A percentile compares a stretch with the other conserved stretches of the same genome.
Conservation (phyloP, 23 red algal species). For the Gracilariopsis chorda region DNA sequence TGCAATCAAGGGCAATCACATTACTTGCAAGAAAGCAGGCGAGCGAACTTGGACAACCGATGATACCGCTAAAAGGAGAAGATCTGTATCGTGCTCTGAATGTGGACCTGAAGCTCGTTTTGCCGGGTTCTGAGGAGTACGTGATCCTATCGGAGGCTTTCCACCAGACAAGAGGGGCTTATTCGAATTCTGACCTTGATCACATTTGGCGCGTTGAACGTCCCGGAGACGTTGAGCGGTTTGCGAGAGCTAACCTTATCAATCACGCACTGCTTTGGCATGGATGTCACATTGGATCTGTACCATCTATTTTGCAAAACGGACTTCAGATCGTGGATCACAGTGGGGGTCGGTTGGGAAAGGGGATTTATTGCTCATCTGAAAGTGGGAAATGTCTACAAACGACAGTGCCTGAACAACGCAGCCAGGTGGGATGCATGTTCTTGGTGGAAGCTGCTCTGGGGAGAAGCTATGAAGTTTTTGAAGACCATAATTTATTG, state of each 20-base stretch:
- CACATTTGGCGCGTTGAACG: constrained; percentile 64
- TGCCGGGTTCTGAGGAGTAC: constrained; percentile 18
- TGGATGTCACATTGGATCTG: constrained; percentile 60
- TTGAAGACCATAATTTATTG: constrained; percentile 8
- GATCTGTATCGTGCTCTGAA: constrained; percentile 19
- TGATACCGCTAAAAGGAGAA: constrained; percentile 14
- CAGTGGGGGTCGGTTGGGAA: constrained; percentile 64
- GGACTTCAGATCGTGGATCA: constrained; percentile 67
- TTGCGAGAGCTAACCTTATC: background rate
- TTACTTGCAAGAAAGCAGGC: constrained; percentile 8
- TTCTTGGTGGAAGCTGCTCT: constrained; percentile 59
- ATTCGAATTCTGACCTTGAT: constrained; percentile 8
- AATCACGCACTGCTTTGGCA: constrained; percentile 51
- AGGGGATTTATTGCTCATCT: constrained; percentile 61
- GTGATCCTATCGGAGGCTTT: constrained; percentile 32
- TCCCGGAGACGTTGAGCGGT: constrained; percentile 53
- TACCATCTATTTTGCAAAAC: constrained; percentile 37
- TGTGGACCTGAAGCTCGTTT: constrained; percentile 15
- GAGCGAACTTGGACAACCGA: background rate
- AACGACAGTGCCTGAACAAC: constrained; percentile 3
- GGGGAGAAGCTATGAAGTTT: constrained; percentile 36
- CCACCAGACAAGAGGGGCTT: constrained; percentile 39
- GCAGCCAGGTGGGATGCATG: constrained; percentile 56
- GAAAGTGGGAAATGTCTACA: constrained; percentile 48
- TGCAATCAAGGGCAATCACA: constrained; percentile 19